A percentile compares a stretch with the other conserved stretches of the same genome.
Evolutionary conservation across 345 rosid genomes (phyloP).

Genomic region (Gossypium stocksii): DNA sequence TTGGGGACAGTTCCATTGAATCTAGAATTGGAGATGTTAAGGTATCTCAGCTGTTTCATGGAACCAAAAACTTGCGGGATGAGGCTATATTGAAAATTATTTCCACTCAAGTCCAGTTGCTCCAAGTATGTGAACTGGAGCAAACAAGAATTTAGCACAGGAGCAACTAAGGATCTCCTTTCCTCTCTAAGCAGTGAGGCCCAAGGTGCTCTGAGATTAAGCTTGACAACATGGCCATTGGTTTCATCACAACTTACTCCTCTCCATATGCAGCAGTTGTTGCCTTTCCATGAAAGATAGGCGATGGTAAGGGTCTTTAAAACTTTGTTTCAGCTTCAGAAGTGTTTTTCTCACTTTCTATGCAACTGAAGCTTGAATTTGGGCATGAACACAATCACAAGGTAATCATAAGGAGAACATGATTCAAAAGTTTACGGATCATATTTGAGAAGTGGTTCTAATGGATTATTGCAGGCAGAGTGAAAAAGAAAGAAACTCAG

Average conservation of each 20-base stretch:
- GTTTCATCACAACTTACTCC: neutral
- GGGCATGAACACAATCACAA: constrained; percentile 6
- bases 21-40: neutral
- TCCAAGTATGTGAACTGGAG: neutral
- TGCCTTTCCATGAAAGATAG: constrained; percentile 11
- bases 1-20: constrained; percentile 11
- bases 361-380: constrained; percentile 6
- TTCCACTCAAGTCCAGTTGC: neutral
- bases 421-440: neutral
- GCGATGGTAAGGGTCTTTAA: neutral
- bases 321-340: neutral
- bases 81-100: neutral
- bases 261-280: neutral
- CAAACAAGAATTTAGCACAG: neutral
- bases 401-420: neutral
- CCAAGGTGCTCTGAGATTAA: neutral
- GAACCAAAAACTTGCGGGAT: neutral
- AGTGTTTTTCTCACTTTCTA: neutral
- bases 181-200: too few species aligned
- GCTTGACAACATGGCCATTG: constrained; percentile 1
- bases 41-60: neutral
- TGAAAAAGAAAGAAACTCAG: too few species aligned
- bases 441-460: neutral
- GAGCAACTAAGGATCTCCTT: neutral
- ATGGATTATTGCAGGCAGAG: neutral